Conservation (phyloP, 306 rosid species). For the Parietaria judaica region DNA sequence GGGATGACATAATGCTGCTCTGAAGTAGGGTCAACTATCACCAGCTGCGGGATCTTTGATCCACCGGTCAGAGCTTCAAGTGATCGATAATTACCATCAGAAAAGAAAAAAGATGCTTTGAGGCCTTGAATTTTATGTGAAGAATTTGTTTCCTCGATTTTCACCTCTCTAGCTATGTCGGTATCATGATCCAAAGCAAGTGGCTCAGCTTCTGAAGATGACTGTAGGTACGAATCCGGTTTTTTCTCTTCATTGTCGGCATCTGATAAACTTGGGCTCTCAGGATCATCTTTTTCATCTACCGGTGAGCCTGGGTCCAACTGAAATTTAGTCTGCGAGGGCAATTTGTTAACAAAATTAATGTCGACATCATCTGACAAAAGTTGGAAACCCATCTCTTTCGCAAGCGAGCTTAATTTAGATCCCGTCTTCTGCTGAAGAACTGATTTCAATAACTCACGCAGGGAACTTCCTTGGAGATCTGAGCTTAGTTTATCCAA, state of each 20-base stretch:
- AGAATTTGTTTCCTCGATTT: constrained; percentile 31
- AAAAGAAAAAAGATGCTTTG: constrained; percentile 74
- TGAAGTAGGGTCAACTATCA: constrained; percentile 66
- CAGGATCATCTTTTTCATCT: constrained; percentile 29
- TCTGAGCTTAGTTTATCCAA: constrained; percentile 55
- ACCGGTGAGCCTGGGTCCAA: constrained; percentile 36
- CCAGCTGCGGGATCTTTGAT: constrained; percentile 53
- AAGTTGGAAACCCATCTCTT: constrained; percentile 87
- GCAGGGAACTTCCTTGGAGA: constrained; percentile 57
- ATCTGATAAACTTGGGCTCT: constrained; percentile 19
- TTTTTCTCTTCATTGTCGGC: constrained; percentile 34
- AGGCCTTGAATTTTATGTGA: constrained; percentile 37
- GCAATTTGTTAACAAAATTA: constrained; percentile 32
- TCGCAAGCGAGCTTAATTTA: constrained; percentile 74
- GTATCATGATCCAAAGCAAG: constrained; percentile 25
- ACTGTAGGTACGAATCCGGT: constrained; percentile 28
- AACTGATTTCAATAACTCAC: constrained; percentile 46
- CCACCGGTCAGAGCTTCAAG: constrained; percentile 67
- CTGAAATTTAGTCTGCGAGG: constrained; percentile 35
- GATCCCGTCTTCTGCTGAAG: constrained; percentile 49
- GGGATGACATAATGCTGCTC: constrained; percentile 71
- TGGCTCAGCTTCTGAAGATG: constrained; percentile 32
- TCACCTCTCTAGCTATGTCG: constrained; percentile 22
- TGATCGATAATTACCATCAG: constrained; percentile 68
- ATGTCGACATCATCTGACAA: constrained; percentile 79